Percentiles rank a stretch among this genome's conserved stretches.
phyloP scores from a whole-genome alignment of 78 protist species.

The Pigoraptor vietnamica region DNA sequence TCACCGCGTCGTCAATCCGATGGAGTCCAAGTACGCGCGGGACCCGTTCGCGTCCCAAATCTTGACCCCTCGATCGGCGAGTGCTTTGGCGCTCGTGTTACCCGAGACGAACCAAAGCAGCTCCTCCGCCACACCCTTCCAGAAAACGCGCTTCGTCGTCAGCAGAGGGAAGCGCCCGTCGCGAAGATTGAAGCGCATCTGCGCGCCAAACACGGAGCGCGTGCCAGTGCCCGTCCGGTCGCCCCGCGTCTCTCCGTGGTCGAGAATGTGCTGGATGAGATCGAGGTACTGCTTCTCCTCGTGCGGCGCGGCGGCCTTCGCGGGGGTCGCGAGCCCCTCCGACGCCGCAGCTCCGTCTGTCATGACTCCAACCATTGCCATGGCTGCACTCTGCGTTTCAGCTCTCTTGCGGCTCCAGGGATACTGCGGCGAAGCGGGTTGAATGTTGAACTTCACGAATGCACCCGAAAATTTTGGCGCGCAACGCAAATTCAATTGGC shows the following conservation, averaged over 20 bases:
- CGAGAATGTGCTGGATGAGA: constrained; percentile 50
- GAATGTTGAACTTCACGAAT: too few relatives aligned
- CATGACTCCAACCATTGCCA: too few relatives aligned
- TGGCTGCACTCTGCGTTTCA: too few relatives aligned
- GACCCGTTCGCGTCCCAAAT: constrained; percentile 91
- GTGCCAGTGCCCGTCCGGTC: constrained; percentile 90
- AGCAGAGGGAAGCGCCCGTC: constrained; percentile 72
- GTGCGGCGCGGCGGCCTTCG: too few relatives aligned
- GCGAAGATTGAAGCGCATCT: constrained; percentile 64
- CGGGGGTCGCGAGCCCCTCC: too few relatives aligned
- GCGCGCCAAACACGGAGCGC: constrained; percentile 30
- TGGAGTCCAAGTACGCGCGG: constrained; percentile 60
- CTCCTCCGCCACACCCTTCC: constrained; percentile 86
- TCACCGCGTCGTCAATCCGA: constrained; percentile 45
- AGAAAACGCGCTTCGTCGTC: constrained; percentile 88
- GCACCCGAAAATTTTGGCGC: too few relatives aligned
- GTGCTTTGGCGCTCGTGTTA: constrained; percentile 48
- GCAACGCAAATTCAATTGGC: too few relatives aligned
- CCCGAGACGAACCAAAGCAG: constrained; percentile 86
- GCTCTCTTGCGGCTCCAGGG: too few relatives aligned
- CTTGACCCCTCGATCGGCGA: constrained; percentile 49
- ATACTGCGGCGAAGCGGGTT: too few relatives aligned
- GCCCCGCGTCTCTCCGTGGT: constrained; percentile 31
- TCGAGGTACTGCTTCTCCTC: constrained; percentile 79
- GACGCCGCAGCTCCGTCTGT: too few relatives aligned